phyloP scores from a whole-genome alignment of 1,284 basidiomycete genomes.

The Cystobasidium pallidum region DNA sequence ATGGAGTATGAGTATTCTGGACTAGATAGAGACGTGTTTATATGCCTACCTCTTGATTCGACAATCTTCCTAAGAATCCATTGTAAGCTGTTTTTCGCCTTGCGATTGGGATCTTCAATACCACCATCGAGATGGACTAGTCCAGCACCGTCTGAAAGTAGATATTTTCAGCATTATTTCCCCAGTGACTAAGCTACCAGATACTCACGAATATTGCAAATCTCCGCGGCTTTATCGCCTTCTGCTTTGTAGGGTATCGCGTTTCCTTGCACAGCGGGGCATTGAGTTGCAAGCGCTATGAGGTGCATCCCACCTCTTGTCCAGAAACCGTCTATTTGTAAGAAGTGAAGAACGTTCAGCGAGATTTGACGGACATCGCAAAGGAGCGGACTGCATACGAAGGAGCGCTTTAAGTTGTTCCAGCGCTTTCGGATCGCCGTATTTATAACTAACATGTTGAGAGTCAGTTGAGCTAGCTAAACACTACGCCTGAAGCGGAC shows the following conservation, averaged over 20 bases:
- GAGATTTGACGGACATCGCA: neutral
- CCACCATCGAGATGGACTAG: conserved; percentile 55
- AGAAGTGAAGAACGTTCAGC: neutral
- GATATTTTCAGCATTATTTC: neutral
- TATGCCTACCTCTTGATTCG: conserved; percentile 49
- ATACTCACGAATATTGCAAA: conserved; percentile 49
- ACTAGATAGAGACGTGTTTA: too few species aligned
- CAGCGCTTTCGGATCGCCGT: conserved; percentile 50
- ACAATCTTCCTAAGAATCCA: conserved; percentile 53
- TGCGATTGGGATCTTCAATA: conserved; percentile 50
- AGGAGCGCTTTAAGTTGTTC: conserved; percentile 48
- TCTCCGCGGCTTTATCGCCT: conserved; percentile 49
- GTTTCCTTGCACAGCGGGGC: conserved; percentile 40
- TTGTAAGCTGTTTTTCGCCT: conserved; percentile 53
- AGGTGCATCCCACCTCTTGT: conserved; percentile 51
- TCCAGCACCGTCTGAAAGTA: conserved; percentile 50
- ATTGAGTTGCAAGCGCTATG: conserved; percentile 55
- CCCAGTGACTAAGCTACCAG: too few species aligned
- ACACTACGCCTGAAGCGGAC: too few species aligned
- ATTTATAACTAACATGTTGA: conserved; percentile 54
- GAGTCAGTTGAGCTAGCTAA: neutral
- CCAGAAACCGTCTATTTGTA: conserved; percentile 52
- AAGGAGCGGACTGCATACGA: conserved; percentile 23
- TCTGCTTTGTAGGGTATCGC: conserved; percentile 45
- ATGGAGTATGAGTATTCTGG: neutral